These are phyloP conservation scores for Cucurbita argyrosperma DNA, from an alignment of 306 rosid genomes.

Conservation along the genomic window DNA sequence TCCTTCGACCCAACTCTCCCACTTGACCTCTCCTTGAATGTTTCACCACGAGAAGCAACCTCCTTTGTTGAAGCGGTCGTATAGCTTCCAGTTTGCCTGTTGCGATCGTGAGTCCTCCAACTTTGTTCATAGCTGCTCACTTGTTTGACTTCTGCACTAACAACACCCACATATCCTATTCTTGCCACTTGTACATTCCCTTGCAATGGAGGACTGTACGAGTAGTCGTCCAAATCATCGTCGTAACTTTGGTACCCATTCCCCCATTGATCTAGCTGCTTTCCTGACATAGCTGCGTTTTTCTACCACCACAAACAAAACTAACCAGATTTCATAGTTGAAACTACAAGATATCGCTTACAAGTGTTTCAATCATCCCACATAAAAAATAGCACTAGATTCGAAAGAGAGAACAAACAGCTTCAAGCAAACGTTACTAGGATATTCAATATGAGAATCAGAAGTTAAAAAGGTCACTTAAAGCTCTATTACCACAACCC, in stretches of 20 bases:
- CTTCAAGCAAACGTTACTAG: background rate
- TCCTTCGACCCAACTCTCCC: conserved; percentile 1
- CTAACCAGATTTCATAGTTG: background rate
- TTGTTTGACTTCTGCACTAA: background rate
- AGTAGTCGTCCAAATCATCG: background rate
- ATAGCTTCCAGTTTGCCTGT: background rate
- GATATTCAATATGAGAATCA: background rate
- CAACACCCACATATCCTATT: background rate
- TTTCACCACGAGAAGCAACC: background rate
- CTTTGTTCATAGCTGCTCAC: background rate
- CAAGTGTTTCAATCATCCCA: background rate
- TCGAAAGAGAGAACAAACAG: background rate
- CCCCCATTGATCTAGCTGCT: background rate
- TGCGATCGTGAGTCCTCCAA: background rate
- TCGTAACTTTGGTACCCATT: background rate
- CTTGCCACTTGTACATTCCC: background rate
- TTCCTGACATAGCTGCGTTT: background rate
- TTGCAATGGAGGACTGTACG: background rate
- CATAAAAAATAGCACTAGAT: background rate
- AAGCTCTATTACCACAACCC: background rate
- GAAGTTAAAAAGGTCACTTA: background rate
- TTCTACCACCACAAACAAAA: background rate
- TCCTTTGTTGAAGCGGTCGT: background rate
- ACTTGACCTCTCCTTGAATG: background rate
- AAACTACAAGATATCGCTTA: background rate